Base-by-base conservation (phyloP, 1,284 basidiomycete genomes). In the Neolentinus lepideus region DNA sequence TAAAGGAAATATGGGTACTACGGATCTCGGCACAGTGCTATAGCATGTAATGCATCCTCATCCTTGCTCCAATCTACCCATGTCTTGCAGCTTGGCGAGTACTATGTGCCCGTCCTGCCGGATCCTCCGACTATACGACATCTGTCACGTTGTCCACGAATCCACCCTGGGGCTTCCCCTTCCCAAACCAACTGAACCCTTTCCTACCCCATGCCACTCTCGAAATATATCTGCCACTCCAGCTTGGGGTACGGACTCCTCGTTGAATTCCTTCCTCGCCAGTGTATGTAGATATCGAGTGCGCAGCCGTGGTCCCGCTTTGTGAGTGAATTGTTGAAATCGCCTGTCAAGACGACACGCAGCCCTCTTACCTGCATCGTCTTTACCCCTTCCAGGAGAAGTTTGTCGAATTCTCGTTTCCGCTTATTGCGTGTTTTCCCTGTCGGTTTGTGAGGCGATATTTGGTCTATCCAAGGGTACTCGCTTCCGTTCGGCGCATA, bases 401-500 rank as follows among this genome's bases (percentile, higher is more conserved):
- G 59, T 48, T 58, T 52, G 57, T 66, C 65, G 60, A 66, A 65
- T 56, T 66, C 65, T 57, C 65, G 64, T 50, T 65, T 64, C 35
- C 64, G 65, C 58, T 43, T 4, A 43, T 43, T 43, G n/a, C 65
- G 61, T 45, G 65, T 65, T 58, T 64, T 65, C 19, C 63, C 60
- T 24, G 59, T 35, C 16, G 52, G 53, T 19, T 54, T 51, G 2
- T 61, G 61, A n/a, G 59, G 52, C 36, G 62, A 4, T 4, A 8
- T 19, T 26, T 26, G 60, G 57, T 63, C 62, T 22, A 61, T 59
- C 65, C 65, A 66, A 59, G 62, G 60, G 55, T 61, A 62, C 56
- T 66, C 65, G 60, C 63, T 66, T 53, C 65, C 63, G 57, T 67
- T 67, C 21, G 64, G 55, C 35, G 63, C 63, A 53, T 65, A 65